Evolutionary conservation across 352 stramenopile genomes (phyloP), one percentile per base, ranked within the genome.

Genomic region (Pythium periplocum): DNA sequence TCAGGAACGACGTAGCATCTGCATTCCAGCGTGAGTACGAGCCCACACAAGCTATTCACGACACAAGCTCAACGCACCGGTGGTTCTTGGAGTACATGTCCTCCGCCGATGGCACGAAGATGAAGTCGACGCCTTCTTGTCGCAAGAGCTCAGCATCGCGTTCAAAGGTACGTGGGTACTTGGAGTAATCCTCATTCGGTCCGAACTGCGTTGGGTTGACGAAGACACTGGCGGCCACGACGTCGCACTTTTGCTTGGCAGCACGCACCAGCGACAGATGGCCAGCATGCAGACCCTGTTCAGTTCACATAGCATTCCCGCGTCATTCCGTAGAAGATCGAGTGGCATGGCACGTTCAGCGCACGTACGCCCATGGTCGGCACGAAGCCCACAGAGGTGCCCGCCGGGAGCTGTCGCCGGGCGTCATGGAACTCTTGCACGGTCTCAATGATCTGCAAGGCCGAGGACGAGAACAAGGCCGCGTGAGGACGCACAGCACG

Each of bases 161-260:
- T 61, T 99, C 93, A 11, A 99, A 86, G 39, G 97, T 96, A 52
- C 96, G 83, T 10, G 97, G 97, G 80, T 99, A 99, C 64, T 96
- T 97, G 69, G 96, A 94, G 58, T 98, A 97, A 75, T 99, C 97
- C 70, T 99, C 97, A 47, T 94, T 90, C 9, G 95, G 90, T 9
- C 87, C 96, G 77, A 99, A 99, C 71, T 99, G 97, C 36, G 94
- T 95, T 39, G 97, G 97, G 70, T 99, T 99, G 10, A 99, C 97
- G 69, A 99, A 99, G 40, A 99, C 92, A 39, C 90, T 98, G 26
- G 83, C 87, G 6, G 98, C 80, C 2, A 98, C 88, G 26, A 98
- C 69, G 72, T 99, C 95, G 66, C 97, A 98, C 46, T 96, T 64
- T 32, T 64, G 54, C 45, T 83, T 80, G 36, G 96, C 95, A 59